A percentile compares a stretch with the other conserved stretches of the same genome.
phyloP scores from a whole-genome alignment of 1,139 yeast species.

The Scheffersomyces quercinus region DNA sequence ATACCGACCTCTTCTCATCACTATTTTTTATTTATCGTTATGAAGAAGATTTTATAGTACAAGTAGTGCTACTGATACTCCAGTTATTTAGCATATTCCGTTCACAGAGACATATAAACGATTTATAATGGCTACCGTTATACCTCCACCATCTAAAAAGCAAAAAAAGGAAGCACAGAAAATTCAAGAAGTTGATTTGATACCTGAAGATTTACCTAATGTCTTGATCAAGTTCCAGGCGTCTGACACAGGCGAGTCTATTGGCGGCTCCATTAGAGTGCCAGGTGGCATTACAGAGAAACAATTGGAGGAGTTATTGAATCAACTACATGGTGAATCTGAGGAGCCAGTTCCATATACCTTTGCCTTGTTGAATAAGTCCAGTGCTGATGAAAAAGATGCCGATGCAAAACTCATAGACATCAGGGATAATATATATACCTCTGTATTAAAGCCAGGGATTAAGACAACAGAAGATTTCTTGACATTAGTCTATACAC shows the following conservation, averaged over 20 bases:
- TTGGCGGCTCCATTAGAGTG: constrained; percentile 85
- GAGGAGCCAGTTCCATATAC: constrained; percentile 93
- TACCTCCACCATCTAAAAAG: constrained; percentile 93
- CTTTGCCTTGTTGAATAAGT: constrained; percentile 62
- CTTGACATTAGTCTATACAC: constrained; percentile 86
- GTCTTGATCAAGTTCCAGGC: constrained; percentile 90
- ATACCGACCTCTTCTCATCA: background rate
- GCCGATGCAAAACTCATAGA: constrained; percentile 56
- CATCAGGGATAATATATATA: constrained; percentile 72
- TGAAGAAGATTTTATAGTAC: too few relatives aligned
- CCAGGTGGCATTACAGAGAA: constrained; percentile 87
- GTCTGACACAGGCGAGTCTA: constrained; percentile 86
- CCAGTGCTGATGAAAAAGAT: constrained; percentile 31
- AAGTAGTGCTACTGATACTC: too few relatives aligned
- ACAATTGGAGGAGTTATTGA: constrained; percentile 85
- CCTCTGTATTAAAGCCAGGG: constrained; percentile 82
- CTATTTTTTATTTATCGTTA: too few relatives aligned
- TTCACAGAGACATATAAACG: too few relatives aligned
- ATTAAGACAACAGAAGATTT: constrained; percentile 91
- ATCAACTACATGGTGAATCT: constrained; percentile 61
- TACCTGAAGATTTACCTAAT: constrained; percentile 82
- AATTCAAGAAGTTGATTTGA: constrained; percentile 69
- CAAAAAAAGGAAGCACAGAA: constrained; percentile 84
- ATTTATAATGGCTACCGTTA: constrained; percentile 75
- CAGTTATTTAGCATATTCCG: too few relatives aligned